phyloP scores from a whole-genome alignment of 306 rosid genomes.

The Fagus crenata region DNA sequence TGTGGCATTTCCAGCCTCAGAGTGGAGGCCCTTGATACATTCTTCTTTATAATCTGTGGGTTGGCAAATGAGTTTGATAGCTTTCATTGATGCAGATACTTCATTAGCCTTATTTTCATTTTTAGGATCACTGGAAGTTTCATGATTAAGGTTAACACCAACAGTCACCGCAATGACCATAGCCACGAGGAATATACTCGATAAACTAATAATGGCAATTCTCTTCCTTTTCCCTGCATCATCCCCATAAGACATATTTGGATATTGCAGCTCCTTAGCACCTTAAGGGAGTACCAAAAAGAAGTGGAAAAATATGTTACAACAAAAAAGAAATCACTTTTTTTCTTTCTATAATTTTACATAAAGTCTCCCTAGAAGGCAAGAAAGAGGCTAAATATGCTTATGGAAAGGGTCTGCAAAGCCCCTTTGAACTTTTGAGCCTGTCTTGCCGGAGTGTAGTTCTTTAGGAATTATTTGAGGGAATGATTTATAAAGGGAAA shows the following conservation, averaged over 20 bases:
- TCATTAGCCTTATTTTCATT: not conserved
- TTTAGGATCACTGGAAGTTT: not conserved
- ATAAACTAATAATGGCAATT: slow-evolving; percentile 42
- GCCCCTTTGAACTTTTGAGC: slow-evolving; percentile 20
- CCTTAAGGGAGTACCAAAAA: not conserved
- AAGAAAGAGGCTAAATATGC: slow-evolving; percentile 6
- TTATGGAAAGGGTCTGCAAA: slow-evolving; percentile 17
- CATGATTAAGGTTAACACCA: slow-evolving; percentile 29
- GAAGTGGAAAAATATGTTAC: not conserved
- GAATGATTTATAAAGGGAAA: not conserved
- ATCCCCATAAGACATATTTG: slow-evolving; percentile 31
- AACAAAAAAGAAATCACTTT: not conserved
- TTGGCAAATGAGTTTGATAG: slow-evolving; percentile 53
- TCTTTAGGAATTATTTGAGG: not conserved
- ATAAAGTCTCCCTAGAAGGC: not conserved
- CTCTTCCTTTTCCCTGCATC: slow-evolving; percentile 32
- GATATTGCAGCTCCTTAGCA: slow-evolving; percentile 32
- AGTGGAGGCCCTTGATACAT: slow-evolving; percentile 41
- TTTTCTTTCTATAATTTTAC: not conserved
- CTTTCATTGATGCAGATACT: slow-evolving; percentile 42
- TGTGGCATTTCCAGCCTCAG: slow-evolving; percentile 33
- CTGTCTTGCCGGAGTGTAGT: slow-evolving; percentile 24
- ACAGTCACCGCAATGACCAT: slow-evolving; percentile 63
- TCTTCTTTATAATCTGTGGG: slow-evolving; percentile 63
- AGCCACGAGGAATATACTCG: slow-evolving; percentile 54